A percentile compares a stretch with the other conserved stretches of the same genome.
phyloP scores from a whole-genome alignment of 208 protist genomes.

The Crithidia acanthocephali region DNA sequence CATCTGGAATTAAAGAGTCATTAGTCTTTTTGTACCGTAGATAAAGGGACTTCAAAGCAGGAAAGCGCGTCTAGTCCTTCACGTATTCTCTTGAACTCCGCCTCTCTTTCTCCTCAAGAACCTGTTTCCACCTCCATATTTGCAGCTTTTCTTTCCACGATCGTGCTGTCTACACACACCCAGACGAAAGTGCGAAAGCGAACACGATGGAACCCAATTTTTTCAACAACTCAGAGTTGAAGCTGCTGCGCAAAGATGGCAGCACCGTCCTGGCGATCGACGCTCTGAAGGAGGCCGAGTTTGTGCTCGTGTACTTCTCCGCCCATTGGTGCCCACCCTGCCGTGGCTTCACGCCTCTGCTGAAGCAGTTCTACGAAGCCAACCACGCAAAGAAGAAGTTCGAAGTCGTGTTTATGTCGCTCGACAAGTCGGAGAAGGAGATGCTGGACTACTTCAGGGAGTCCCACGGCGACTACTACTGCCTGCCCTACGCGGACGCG shows the following conservation, averaged over 20 bases:
- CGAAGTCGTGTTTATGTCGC: slow-evolving; percentile 58
- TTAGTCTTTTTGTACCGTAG: no score
- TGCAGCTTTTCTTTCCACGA: no score
- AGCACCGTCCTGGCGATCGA: slow-evolving; percentile 21
- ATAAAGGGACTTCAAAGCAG: no score
- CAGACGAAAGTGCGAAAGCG: no score
- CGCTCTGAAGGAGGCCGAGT: slow-evolving; percentile 40
- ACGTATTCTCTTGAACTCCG: no score
- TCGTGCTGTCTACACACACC: no score
- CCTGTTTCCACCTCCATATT: no score
- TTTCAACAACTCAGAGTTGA: slow-evolving; percentile 17
- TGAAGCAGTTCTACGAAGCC: slow-evolving; percentile 67
- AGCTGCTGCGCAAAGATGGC: slow-evolving; percentile 52
- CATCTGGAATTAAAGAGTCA: no score
- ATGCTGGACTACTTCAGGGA: slow-evolving; percentile 47
- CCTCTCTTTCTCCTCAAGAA: no score
- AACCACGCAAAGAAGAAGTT: slow-evolving; percentile 50
- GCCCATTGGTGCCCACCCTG: slow-evolving; percentile 91
- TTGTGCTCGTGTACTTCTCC: slow-evolving; percentile 85
- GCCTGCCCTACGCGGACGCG: slow-evolving; percentile 39
- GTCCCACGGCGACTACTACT: slow-evolving; percentile 43
- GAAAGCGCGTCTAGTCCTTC: no score
- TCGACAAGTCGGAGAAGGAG: slow-evolving; percentile 42
- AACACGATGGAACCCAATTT: slow-evolving; percentile 9
- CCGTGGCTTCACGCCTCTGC: slow-evolving; percentile 81